Evolutionary conservation across 805 yeast species (phyloP).

Genomic region (Ogataea paradorogensis): DNA sequence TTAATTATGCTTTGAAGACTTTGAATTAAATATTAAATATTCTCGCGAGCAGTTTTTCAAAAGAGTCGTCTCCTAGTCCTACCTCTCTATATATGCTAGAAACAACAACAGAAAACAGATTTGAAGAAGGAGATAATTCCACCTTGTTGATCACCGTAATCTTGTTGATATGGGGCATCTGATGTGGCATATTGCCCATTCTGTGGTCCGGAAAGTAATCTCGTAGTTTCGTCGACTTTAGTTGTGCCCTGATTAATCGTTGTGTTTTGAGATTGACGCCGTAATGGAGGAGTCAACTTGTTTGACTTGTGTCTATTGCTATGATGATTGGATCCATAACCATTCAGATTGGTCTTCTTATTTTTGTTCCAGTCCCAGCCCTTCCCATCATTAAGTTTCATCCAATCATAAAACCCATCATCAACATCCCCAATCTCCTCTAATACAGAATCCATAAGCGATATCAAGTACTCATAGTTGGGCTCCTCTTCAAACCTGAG

Average conservation of each 20-base stretch:
- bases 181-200: conserved; percentile 14
- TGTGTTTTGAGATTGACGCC: conserved; percentile 25
- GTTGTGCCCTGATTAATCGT: conserved; percentile 18
- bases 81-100: conserved; percentile 12
- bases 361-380: conserved; percentile 80
- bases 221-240: conserved; percentile 19
- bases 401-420: conserved; percentile 78
- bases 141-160: conserved; percentile 11
- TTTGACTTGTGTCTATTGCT: conserved; percentile 21
- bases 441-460: conserved; percentile 58
- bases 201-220: conserved; percentile 13
- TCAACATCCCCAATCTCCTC: conserved; percentile 55
- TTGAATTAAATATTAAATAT: background rate
- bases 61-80: conserved; percentile 4
- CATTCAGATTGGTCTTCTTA: conserved; percentile 77
- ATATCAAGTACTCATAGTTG: conserved; percentile 64
- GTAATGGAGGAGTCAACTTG: conserved; percentile 16
- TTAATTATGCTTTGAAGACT: background rate
- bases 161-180: conserved; percentile 8
- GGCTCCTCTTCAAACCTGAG: conserved; percentile 79
- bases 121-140: conserved; percentile 18
- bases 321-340: conserved; percentile 54
- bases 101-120: conserved; percentile 24
- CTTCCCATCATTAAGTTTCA: conserved; percentile 71
- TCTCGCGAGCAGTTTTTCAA: conserved; percentile 8